Evolutionary conservation across 495 filamentous ascomycete genomes (phyloP).

Genomic region (Xylaria intraflava): DNA sequence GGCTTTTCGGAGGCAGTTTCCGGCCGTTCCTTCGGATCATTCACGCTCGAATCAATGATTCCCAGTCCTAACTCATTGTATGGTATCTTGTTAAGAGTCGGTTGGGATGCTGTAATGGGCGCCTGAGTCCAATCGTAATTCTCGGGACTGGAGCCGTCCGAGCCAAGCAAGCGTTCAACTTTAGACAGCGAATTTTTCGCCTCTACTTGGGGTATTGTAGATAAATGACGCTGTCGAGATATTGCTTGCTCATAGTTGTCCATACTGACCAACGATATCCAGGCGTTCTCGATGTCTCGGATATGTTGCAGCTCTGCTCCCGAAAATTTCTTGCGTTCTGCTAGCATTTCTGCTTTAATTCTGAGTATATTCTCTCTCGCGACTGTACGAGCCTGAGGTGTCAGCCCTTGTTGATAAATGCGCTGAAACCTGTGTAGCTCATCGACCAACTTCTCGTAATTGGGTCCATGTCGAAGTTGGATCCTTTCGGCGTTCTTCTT

Average conservation of each 20-base stretch:
- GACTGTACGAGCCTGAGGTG: background rate
- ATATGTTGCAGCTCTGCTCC: conserved; percentile 4
- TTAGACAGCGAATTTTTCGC: conserved; percentile 5
- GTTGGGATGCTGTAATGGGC: background rate
- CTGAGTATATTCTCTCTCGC: background rate
- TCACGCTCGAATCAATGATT: background rate
- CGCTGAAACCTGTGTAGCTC: background rate
- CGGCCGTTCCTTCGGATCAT: background rate
- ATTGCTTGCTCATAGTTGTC: conserved; percentile 5
- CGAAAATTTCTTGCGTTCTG: background rate
- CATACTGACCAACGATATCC: conserved; percentile 10
- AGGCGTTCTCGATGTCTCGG: conserved; percentile 12
- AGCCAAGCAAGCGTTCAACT: conserved; percentile 10
- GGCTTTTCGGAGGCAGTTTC: background rate
- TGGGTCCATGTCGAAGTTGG: background rate
- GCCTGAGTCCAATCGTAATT: background rate
- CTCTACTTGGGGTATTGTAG: background rate
- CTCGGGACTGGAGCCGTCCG: conserved; percentile 1
- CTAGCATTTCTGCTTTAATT: background rate
- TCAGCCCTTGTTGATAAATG: background rate
- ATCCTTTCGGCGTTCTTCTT: conserved; percentile 7
- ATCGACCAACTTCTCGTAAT: background rate
- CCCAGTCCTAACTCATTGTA: background rate
- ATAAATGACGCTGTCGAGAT: conserved; percentile 3
- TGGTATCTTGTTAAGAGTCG: background rate